Evolutionary conservation across 257 asterid genomes (phyloP), one percentile per base, ranked within the genome.

Genomic region (Sherardia arvensis): DNA sequence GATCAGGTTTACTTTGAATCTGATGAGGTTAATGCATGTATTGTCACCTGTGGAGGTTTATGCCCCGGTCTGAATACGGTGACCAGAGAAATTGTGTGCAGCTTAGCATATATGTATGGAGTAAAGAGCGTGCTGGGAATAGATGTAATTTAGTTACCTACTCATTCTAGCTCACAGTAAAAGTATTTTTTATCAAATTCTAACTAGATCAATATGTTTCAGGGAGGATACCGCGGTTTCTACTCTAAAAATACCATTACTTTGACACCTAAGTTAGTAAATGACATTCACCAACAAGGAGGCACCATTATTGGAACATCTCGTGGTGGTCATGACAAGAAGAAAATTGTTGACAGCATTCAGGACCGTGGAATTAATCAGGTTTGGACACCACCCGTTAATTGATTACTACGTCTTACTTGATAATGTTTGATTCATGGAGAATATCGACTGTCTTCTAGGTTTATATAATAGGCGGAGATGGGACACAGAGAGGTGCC

Each of bases 21-120:
- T 0, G 97, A 92, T 32, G 97, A 89, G 38, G 97, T 92, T 43
- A 73, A 67, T 30, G 97, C 98, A 7, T 92, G 98, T 69, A 92
- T 92, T 22, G 96, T 92, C 56, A 92, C 97, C 0, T 92, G 98
- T 53, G 98, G 98, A 61, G 97, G 98, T 27, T 73, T 91, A 75
- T 91, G 98, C 76, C 98, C 96, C 11, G 98, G 98, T 21, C 82
- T 91, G 67, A 91, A 91, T 76, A 88, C 98, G 5, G 96, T 91
- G 63, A 88, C 84, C 69, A 79, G 98, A 71, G 99, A 92, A 77
- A 84, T 92, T 22, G 99, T 92, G 7, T 87, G 95, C 20, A 84
- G 95, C 72, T 78, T 92, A 64, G 54, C 87, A 59, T 70, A 89
- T 66, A 89, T 89, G 93, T 89, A 92, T 66, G 99, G 95, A 43